These are phyloP conservation scores for Cyathus striatus DNA, from an alignment of 768 basidiomycete species.

Conservation along the genomic window DNA sequence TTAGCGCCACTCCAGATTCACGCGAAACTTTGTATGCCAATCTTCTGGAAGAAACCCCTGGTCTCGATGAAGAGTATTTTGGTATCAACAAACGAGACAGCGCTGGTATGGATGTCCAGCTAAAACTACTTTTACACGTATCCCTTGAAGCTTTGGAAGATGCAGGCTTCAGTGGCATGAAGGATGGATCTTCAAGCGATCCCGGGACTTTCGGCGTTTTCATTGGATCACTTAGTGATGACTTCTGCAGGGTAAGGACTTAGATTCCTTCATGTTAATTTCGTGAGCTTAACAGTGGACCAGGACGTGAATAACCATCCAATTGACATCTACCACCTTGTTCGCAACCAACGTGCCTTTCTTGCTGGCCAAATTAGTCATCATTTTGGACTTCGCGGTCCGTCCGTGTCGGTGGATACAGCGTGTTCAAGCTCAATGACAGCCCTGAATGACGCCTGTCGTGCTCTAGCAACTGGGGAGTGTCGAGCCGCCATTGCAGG, in stretches of 20 bases:
- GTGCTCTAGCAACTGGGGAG: constrained; percentile 5
- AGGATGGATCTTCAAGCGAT: constrained; percentile 2
- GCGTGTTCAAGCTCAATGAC: constrained; percentile 9
- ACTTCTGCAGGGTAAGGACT: constrained; percentile 2
- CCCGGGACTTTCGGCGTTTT: constrained; percentile 4
- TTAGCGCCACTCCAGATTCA: constrained; percentile 2
- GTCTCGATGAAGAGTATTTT: constrained; percentile 3
- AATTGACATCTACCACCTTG: constrained; percentile 5
- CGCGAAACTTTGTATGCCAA: constrained; percentile 1
- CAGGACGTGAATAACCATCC: constrained; percentile 3
- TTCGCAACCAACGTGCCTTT: constrained; percentile 3
- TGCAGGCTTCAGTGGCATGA: constrained; percentile 3
- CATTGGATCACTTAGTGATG: constrained; percentile 4
- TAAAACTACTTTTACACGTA: constrained; percentile 4
- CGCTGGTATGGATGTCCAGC: constrained; percentile 3
- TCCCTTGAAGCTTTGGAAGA: constrained; percentile 6
- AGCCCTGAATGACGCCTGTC: constrained; percentile 7
- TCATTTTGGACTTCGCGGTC: constrained; percentile 9
- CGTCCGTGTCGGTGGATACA: constrained; percentile 9
- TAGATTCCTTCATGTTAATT: not conserved
- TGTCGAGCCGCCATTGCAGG: constrained; percentile 5
- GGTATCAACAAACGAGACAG: constrained; percentile 2
- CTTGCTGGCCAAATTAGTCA: constrained; percentile 5
- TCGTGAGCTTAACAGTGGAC: not conserved
- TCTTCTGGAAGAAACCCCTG: constrained; percentile 5